A percentile compares a stretch with the other conserved stretches of the same genome.
Conservation (phyloP, 192 early-diverging fungal species). For the Blastocladiella britannica region DNA sequence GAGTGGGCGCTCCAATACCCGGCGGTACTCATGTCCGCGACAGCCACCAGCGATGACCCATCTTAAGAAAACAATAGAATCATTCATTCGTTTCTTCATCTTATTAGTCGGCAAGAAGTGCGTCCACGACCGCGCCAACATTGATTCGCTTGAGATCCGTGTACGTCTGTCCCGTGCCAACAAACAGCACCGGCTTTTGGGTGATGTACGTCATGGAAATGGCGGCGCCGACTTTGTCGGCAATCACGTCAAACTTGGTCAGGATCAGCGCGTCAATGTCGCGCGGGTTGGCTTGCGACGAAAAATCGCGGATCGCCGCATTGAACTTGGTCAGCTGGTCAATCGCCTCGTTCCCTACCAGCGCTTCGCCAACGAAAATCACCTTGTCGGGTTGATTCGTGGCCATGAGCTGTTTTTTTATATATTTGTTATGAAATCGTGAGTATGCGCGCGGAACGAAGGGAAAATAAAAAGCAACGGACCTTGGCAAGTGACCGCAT, state of each 20-base stretch:
- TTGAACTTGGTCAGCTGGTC: constrained; percentile 95
- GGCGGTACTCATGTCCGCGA: too few relatives aligned
- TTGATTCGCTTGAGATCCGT: constrained; percentile 81
- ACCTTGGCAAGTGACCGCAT: constrained; percentile 89
- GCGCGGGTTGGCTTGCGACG: constrained; percentile 49
- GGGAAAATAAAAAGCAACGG: constrained; percentile 1
- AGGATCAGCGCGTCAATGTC: constrained; percentile 92
- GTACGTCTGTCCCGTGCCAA: constrained; percentile 93
- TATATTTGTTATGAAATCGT: background rate
- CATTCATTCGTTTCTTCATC: background rate
- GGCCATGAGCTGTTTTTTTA: constrained; percentile 39
- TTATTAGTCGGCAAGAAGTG: constrained; percentile 33
- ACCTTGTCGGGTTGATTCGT: constrained; percentile 88
- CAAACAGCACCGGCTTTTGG: constrained; percentile 85
- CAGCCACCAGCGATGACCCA: too few relatives aligned
- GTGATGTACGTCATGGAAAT: constrained; percentile 90
- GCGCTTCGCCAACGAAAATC: constrained; percentile 89
- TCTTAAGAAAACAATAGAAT: too few relatives aligned
- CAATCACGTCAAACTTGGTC: constrained; percentile 91
- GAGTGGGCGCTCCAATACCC: too few relatives aligned
- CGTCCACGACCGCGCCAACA: constrained; percentile 47
- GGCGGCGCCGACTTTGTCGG: constrained; percentile 90
- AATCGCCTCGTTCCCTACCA: constrained; percentile 92
- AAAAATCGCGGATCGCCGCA: constrained; percentile 75
- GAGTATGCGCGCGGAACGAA: background rate